Percentiles rank a stretch among this genome's conserved stretches.
Evolutionary conservation across 208 protist species (phyloP).

Genomic region (Naegleria lovaniensis): DNA sequence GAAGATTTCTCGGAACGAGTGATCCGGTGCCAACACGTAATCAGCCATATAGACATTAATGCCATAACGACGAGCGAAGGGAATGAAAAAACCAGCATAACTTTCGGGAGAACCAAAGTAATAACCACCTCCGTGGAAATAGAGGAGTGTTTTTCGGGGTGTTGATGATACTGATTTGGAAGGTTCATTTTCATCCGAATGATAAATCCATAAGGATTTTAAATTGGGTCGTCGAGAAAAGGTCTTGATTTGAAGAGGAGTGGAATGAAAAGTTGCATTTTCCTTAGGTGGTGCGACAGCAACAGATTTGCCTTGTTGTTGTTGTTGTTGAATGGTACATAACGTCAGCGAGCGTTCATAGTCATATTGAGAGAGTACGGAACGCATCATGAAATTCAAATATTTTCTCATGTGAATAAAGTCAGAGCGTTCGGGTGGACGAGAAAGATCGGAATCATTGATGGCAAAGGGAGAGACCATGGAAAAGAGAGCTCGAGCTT

Average conservation of each 20-base stretch:
- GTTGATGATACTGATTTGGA: too few species aligned
- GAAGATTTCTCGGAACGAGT: not conserved
- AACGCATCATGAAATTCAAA: not conserved
- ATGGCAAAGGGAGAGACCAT: not conserved
- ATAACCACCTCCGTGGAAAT: not conserved
- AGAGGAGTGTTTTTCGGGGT: not conserved
- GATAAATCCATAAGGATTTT: not conserved
- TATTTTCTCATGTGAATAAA: not conserved
- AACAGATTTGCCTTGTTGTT: too few species aligned
- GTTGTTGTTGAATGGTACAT: too few species aligned
- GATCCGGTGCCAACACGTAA: not conserved
- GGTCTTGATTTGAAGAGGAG: not conserved
- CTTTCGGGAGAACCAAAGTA: not conserved
- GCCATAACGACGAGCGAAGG: not conserved
- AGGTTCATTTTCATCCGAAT: not conserved
- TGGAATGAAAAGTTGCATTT: too few species aligned
- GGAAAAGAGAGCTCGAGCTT: not conserved
- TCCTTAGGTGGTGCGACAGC: too few species aligned
- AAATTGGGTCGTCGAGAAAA: not conserved
- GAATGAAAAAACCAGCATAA: not conserved
- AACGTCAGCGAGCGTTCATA: too few species aligned
- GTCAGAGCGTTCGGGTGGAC: not conserved
- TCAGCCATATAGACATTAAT: not conserved
- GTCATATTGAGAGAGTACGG: too few species aligned
- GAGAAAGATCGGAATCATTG: not conserved